Conservation (phyloP, 495 filamentous ascomycete species). For the Arthonia radiata region DNA sequence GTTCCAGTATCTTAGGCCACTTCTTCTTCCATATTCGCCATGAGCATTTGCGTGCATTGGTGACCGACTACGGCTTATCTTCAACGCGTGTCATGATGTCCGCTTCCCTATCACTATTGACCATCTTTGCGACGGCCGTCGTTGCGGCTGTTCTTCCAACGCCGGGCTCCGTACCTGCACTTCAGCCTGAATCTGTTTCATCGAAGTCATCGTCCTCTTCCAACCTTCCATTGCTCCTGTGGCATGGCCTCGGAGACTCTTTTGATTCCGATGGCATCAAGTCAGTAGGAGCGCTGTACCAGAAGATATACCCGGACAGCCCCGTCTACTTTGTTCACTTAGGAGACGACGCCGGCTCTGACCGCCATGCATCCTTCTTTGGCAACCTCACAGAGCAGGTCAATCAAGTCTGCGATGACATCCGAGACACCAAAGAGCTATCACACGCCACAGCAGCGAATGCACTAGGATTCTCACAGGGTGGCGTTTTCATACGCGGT, state of each 20-base stretch:
- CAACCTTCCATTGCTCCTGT: slow-evolving; percentile 72
- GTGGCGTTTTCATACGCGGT: slow-evolving; percentile 85
- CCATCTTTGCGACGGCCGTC: no score
- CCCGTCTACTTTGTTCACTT: slow-evolving; percentile 63
- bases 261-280: slow-evolving; percentile 53
- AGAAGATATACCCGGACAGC: slow-evolving; percentile 54
- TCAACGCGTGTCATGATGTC: no score
- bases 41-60: no score
- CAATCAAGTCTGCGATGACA: slow-evolving; percentile 50
- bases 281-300: slow-evolving; percentile 37
- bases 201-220: no score
- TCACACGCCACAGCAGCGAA: slow-evolving; percentile 62
- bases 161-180: no score
- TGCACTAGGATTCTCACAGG: slow-evolving; percentile 83
- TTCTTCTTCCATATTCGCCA: no score
- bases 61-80: no score
- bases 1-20: no score
- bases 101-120: no score
- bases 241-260: slow-evolving; percentile 66
- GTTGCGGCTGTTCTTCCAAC: no score
- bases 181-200: no score
- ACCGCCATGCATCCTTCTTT: slow-evolving; percentile 68
- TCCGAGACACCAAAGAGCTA: slow-evolving; percentile 53
- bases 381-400: slow-evolving; percentile 74
- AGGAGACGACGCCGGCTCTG: slow-evolving; percentile 32